Percentiles rank a stretch among this genome's conserved stretches.
Evolutionary conservation across 345 rosid genomes (phyloP).

Genomic region (Brassica incana): DNA sequence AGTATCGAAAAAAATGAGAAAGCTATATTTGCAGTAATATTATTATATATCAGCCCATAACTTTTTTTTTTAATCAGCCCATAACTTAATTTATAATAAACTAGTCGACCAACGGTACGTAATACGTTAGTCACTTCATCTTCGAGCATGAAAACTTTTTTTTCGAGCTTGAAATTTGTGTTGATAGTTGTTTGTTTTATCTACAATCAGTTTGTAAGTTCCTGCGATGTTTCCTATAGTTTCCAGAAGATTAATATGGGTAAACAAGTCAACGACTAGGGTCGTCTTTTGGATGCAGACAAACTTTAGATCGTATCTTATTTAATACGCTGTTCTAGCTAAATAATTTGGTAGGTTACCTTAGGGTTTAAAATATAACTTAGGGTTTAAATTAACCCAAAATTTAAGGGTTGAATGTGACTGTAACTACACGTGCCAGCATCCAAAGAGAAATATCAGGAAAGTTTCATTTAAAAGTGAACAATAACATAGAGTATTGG

Average conservation of each 20-base stretch:
- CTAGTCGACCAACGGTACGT: background rate
- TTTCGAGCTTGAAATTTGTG: background rate
- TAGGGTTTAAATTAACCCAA: constrained; percentile 2
- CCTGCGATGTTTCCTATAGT: constrained; percentile 28
- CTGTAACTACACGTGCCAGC: constrained; percentile 34
- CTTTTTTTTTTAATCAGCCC: background rate
- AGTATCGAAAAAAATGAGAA: background rate
- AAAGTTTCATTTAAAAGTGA: background rate
- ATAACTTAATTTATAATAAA: background rate
- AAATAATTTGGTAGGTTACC: constrained; percentile 28
- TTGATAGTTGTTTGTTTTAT: background rate
- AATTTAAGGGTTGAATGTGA: constrained; percentile 14
- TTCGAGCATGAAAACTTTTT: background rate
- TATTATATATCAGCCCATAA: background rate
- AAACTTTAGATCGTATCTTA: constrained; percentile 28
- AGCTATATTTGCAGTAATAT: constrained; percentile 1
- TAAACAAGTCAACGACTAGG: constrained; percentile 34
- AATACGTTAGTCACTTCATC: constrained; percentile 4
- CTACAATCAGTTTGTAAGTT: constrained; percentile 21
- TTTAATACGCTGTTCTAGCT: constrained; percentile 26
- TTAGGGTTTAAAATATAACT: constrained; percentile 14
- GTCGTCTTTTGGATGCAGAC: constrained; percentile 32
- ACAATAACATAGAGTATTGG: constrained; percentile 2
- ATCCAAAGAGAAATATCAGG: constrained; percentile 18
- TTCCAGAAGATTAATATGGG: constrained; percentile 30